These are phyloP conservation scores for Penicillium herquei DNA, from an alignment of 495 filamentous ascomycete genomes.

Conservation along the genomic window DNA sequence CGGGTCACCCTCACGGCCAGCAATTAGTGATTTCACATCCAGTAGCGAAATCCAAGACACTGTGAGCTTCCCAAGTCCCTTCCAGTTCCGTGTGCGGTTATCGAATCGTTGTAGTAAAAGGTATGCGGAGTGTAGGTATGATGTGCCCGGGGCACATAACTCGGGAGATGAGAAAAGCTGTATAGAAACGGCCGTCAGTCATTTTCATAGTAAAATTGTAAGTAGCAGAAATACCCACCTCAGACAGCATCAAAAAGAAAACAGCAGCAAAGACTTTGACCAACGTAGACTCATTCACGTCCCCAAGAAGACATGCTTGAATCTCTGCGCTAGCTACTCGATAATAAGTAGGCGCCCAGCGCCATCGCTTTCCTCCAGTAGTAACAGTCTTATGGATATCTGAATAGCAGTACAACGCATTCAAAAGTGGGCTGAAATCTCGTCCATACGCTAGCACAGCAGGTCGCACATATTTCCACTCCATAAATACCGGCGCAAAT, in stretches of 20 bases:
- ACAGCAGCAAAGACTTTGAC: constrained; percentile 31
- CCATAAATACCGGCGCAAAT: constrained; percentile 34
- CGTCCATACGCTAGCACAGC: constrained; percentile 26
- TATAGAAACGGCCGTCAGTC: background rate
- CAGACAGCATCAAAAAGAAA: constrained; percentile 40
- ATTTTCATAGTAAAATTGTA: background rate
- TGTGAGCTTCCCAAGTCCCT: constrained; percentile 27
- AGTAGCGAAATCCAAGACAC: constrained; percentile 39
- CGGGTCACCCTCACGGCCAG: constrained; percentile 41
- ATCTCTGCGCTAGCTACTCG: constrained; percentile 34
- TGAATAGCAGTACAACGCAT: constrained; percentile 38
- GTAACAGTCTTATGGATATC: constrained; percentile 32
- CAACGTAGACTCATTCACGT: constrained; percentile 25
- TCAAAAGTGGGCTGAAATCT: constrained; percentile 26
- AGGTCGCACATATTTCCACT: constrained; percentile 37
- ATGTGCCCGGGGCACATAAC: constrained; percentile 28
- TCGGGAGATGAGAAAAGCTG: constrained; percentile 33
- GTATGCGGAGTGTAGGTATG: constrained; percentile 37
- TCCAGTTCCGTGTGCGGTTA: constrained; percentile 29
- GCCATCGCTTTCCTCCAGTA: constrained; percentile 30
- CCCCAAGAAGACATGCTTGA: constrained; percentile 29
- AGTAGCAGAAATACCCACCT: constrained; percentile 23
- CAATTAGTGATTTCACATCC: constrained; percentile 42
- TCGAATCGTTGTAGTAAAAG: constrained; percentile 36
- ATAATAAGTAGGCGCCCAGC: constrained; percentile 33